These are phyloP conservation scores for Omphalea diandra DNA, from an alignment of 441 rosid species.

Conservation along the genomic window DNA sequence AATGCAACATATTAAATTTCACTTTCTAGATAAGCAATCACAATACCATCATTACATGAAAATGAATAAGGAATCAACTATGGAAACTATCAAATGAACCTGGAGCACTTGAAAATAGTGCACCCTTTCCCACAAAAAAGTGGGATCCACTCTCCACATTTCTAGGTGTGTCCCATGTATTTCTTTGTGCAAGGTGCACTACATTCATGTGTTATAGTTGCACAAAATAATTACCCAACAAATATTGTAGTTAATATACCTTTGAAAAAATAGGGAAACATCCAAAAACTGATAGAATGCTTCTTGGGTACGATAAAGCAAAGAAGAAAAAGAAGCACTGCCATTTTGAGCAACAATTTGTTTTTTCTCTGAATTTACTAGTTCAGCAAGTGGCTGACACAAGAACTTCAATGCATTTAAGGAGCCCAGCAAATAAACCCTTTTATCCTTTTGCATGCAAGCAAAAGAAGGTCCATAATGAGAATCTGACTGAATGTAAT, in stretches of 20 bases:
- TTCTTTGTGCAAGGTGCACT: too few species aligned
- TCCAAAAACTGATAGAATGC: slow-evolving; percentile 56
- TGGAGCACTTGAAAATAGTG: too few species aligned
- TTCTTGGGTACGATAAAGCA: slow-evolving; percentile 53
- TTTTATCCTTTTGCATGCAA: slow-evolving; percentile 33
- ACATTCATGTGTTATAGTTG: too few species aligned
- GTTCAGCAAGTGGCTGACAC: slow-evolving; percentile 80
- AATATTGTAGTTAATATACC: slow-evolving; percentile 38
- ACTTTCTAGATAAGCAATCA: slow-evolving; percentile 14
- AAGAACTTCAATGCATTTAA: slow-evolving; percentile 66
- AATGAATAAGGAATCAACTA: slow-evolving; percentile 17
- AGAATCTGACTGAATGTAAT: slow-evolving; percentile 19
- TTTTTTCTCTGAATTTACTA: slow-evolving; percentile 57
- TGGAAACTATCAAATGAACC: too few species aligned
- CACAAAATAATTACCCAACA: too few species aligned
- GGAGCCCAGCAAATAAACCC: slow-evolving; percentile 43
- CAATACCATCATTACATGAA: slow-evolving; percentile 9
- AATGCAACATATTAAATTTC: not conserved
- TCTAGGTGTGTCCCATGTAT: too few species aligned
- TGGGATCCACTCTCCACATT: too few species aligned
- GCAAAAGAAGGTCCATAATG: slow-evolving; percentile 21
- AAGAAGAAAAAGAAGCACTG: slow-evolving; percentile 35
- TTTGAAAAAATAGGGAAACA: slow-evolving; percentile 40
- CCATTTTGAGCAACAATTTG: slow-evolving; percentile 50
- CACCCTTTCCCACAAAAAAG: too few species aligned